Percentiles rank a stretch among this genome's conserved stretches.
phyloP scores from a whole-genome alignment of 768 basidiomycete species.

The Amanita polypyramis region DNA sequence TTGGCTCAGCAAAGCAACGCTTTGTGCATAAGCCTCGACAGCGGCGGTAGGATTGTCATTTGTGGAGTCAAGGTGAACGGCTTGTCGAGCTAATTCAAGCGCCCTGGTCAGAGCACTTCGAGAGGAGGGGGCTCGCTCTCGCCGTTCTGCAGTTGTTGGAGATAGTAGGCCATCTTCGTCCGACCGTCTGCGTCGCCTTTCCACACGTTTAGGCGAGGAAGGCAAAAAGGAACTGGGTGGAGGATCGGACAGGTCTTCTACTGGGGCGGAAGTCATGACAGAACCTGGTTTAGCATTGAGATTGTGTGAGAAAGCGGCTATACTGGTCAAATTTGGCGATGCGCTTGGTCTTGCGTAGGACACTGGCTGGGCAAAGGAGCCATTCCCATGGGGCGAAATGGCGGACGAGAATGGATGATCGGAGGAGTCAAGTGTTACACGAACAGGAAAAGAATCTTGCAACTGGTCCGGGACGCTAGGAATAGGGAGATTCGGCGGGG shows the following conservation, averaged over 20 bases:
- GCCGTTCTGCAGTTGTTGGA: slow-evolving; percentile 5
- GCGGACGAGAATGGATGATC: slow-evolving; percentile 16
- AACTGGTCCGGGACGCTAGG: slow-evolving; percentile 45
- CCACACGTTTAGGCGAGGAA: slow-evolving; percentile 21
- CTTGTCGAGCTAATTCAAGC: slow-evolving; percentile 80
- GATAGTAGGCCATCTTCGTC: slow-evolving; percentile 11
- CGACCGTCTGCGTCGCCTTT: slow-evolving; percentile 15
- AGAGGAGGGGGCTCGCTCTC: slow-evolving; percentile 59
- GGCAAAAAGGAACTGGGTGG: slow-evolving; percentile 42
- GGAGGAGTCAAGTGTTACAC: slow-evolving; percentile 14
- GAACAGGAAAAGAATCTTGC: slow-evolving; percentile 11
- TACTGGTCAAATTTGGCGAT: slow-evolving; percentile 44
- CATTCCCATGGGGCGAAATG: slow-evolving; percentile 17
- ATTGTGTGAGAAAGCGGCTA: slow-evolving; percentile 52
- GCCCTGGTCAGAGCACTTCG: slow-evolving; percentile 80
- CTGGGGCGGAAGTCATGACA: slow-evolving; percentile 23
- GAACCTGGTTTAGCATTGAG: slow-evolving; percentile 20
- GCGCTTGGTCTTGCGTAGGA: slow-evolving; percentile 26
- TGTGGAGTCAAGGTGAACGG: slow-evolving; percentile 78
- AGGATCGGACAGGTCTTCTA: slow-evolving; percentile 47
- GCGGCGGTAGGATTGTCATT: slow-evolving; percentile 86
- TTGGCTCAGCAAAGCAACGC: slow-evolving; percentile 78
- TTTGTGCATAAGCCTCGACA: slow-evolving; percentile 80
- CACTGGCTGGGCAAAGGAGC: slow-evolving; percentile 21
- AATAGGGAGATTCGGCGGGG: slow-evolving; percentile 68